These are phyloP conservation scores for Blastomyces gilchristii DNA, from an alignment of 2,329 filamentous ascomycete species.

Conservation along the genomic window DNA sequence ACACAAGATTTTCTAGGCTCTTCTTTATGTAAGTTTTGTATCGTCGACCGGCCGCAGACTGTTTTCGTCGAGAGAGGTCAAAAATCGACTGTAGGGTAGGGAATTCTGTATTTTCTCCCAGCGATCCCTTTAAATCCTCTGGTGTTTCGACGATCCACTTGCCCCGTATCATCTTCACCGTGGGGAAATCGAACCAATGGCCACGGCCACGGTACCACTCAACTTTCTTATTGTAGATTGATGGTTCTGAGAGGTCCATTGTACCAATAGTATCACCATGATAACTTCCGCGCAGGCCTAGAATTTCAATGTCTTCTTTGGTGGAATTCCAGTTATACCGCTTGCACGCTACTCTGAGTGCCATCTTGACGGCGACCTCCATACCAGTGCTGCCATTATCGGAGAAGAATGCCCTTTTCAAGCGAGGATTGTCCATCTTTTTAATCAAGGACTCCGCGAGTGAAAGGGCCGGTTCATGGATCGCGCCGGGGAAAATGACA, in stretches of 20 bases:
- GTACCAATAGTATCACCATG: constrained; percentile 82
- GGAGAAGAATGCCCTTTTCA: constrained; percentile 66
- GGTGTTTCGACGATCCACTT: constrained; percentile 56
- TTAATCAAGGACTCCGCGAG: constrained; percentile 56
- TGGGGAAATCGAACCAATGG: constrained; percentile 71
- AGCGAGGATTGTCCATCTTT: constrained; percentile 51
- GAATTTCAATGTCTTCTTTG: constrained; percentile 50
- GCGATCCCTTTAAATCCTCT: constrained; percentile 35
- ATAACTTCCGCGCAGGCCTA: constrained; percentile 71
- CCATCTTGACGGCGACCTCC: constrained; percentile 82
- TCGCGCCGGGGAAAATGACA: constrained; percentile 73
- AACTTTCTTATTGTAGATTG: constrained; percentile 67
- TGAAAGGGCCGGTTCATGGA: constrained; percentile 66
- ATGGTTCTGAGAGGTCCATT: constrained; percentile 75
- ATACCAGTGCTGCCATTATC: constrained; percentile 77
- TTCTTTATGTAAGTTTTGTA: constrained; percentile 53
- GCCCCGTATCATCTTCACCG: constrained; percentile 55
- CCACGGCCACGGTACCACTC: constrained; percentile 77
- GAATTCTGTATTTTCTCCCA: constrained; percentile 40
- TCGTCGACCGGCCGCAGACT: constrained; percentile 35
- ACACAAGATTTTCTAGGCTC: constrained; percentile 45
- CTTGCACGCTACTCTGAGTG: constrained; percentile 54
- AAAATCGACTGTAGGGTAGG: constrained; percentile 49
- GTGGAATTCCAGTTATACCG: constrained; percentile 56
- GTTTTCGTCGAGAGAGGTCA: constrained; percentile 43